Evolutionary conservation across 139 green algal genomes (phyloP).

Genomic region (Chlorella sp.): DNA sequence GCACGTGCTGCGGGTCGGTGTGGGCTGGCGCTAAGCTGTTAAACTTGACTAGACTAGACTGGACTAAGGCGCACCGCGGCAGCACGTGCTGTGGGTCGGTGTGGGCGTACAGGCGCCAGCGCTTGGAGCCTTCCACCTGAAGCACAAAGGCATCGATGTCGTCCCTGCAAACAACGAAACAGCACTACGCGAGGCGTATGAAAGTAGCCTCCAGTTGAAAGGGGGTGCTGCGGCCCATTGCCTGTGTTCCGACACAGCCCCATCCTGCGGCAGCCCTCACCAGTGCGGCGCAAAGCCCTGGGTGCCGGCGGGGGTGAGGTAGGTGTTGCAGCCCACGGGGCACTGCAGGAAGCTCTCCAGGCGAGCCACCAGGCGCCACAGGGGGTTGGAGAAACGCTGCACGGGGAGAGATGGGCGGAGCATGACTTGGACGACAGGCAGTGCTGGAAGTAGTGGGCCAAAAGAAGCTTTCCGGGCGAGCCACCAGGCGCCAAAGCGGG

Average conservation of each 20-base stretch:
- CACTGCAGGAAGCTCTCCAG: constrained; percentile 78
- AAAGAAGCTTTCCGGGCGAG: too few relatives aligned
- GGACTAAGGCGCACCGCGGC: constrained; percentile 46
- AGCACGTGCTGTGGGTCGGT: constrained; percentile 43
- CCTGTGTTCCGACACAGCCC: neutral
- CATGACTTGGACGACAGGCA: too few relatives aligned
- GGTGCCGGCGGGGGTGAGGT: constrained; percentile 61
- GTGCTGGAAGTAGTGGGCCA: too few relatives aligned
- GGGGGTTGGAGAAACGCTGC: constrained; percentile 62
- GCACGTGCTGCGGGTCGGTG: constrained; percentile 33
- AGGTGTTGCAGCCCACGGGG: constrained; percentile 71
- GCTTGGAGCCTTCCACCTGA: constrained; percentile 82
- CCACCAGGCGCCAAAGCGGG: constrained; percentile 15
- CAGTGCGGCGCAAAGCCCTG: constrained; percentile 81
- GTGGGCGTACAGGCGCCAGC: constrained; percentile 61
- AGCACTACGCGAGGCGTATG: neutral
- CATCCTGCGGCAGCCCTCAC: neutral
- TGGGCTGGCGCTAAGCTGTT: too few relatives aligned
- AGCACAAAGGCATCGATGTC: constrained; percentile 88
- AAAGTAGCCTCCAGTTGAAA: neutral
- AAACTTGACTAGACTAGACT: too few relatives aligned
- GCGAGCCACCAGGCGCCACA: constrained; percentile 47
- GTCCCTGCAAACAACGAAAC: constrained; percentile 45
- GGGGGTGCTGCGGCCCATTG: too few relatives aligned
- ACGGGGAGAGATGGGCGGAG: too few relatives aligned